These are phyloP conservation scores for Polyplosphaeria fusca DNA, from an alignment of 495 filamentous ascomycete genomes.

Conservation along the genomic window DNA sequence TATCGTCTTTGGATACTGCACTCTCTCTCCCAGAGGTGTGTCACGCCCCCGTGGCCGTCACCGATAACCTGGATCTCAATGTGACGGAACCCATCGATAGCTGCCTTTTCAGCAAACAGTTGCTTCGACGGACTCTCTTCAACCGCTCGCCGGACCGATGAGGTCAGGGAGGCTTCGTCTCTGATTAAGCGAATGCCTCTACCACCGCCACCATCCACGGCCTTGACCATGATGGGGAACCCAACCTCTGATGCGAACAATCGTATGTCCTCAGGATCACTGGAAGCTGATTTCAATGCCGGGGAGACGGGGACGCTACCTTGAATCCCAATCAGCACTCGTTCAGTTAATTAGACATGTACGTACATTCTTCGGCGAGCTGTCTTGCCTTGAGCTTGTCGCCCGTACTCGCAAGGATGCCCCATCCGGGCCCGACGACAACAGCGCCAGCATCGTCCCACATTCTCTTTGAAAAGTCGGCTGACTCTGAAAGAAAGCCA, in stretches of 20 bases:
- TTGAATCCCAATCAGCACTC: not conserved
- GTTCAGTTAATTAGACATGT: not conserved
- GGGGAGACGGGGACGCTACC: conserved; percentile 52
- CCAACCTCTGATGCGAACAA: conserved; percentile 47
- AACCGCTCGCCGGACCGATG: conserved; percentile 35
- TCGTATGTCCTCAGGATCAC: conserved; percentile 41
- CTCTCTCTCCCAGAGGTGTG: conserved; percentile 44
- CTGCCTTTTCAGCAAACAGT: conserved; percentile 50
- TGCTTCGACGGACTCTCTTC: conserved; percentile 52
- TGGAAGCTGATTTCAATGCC: conserved; percentile 48
- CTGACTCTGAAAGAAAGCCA: conserved; percentile 60
- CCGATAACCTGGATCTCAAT: conserved; percentile 45
- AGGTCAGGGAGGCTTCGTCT: conserved; percentile 29
- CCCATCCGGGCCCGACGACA: conserved; percentile 56
- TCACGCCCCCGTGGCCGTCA: conserved; percentile 39
- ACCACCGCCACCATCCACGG: conserved; percentile 44
- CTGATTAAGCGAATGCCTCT: conserved; percentile 42
- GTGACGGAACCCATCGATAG: conserved; percentile 44
- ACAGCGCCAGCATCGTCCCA: conserved; percentile 48
- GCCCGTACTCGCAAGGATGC: conserved; percentile 51
- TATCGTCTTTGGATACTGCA: conserved; percentile 44
- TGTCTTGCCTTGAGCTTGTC: conserved; percentile 57
- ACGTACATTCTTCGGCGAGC: conserved; percentile 50
- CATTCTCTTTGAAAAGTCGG: conserved; percentile 53
- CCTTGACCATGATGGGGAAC: conserved; percentile 57